Conservation (phyloP, 1,284 basidiomycete genomes). For the Takashimella koratensis region DNA sequence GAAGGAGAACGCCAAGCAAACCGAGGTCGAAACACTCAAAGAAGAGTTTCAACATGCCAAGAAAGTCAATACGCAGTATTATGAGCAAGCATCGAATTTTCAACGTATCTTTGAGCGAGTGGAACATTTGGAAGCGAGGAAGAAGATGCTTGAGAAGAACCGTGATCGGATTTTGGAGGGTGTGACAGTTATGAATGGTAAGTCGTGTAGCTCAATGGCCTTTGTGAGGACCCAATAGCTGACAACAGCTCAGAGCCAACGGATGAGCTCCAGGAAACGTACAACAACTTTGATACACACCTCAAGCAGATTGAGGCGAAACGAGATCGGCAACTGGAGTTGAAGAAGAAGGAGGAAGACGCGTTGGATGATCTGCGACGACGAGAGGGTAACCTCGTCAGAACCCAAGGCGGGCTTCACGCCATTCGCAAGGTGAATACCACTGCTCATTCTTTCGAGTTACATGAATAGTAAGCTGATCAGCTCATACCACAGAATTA, state of each 20-base stretch:
- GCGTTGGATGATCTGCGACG: slow-evolving; percentile 34
- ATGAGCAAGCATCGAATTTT: slow-evolving; percentile 78
- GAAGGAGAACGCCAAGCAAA: slow-evolving; percentile 67
- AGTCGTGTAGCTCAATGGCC: slow-evolving; percentile 8
- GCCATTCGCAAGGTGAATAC: slow-evolving; percentile 40
- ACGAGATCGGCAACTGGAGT: slow-evolving; percentile 31
- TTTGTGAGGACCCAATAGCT: background rate
- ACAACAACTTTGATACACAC: slow-evolving; percentile 65
- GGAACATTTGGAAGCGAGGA: slow-evolving; percentile 64
- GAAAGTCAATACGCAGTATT: slow-evolving; percentile 73
- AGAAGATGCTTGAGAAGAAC: slow-evolving; percentile 62
- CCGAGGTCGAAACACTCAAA: slow-evolving; percentile 70
- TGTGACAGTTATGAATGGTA: slow-evolving; percentile 68
- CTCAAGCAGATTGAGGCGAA: slow-evolving; percentile 34
- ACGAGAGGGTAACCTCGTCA: slow-evolving; percentile 33
- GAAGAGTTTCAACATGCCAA: slow-evolving; percentile 63
- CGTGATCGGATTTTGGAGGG: slow-evolving; percentile 58
- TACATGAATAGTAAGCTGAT: too few relatives aligned
- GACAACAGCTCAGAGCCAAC: slow-evolving; percentile 63
- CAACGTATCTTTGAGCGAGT: slow-evolving; percentile 74
- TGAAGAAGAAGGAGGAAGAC: slow-evolving; percentile 35
- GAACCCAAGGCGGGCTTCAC: slow-evolving; percentile 36
- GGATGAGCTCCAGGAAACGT: slow-evolving; percentile 65
- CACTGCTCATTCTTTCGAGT: too few relatives aligned
- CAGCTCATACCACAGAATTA: slow-evolving; percentile 58